phyloP scores from a whole-genome alignment of 192 early-diverging fungal genomes.

The Haplosporangium gracile region DNA sequence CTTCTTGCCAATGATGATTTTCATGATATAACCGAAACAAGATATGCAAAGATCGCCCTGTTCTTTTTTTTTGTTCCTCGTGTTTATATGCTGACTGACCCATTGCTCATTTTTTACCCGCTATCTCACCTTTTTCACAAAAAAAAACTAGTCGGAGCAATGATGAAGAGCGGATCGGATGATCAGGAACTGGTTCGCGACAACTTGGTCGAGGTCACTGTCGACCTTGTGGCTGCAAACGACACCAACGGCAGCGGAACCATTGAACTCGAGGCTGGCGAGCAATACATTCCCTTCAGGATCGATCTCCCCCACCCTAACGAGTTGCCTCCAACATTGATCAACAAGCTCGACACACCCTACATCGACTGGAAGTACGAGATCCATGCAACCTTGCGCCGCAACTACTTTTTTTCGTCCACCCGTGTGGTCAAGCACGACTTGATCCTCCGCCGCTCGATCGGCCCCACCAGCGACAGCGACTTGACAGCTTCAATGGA shows the following conservation, averaged over 20 bases:
- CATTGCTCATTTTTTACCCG: neutral
- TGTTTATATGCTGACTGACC: neutral
- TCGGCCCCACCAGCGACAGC: slow-evolving; percentile 15
- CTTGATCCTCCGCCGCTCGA: slow-evolving; percentile 44
- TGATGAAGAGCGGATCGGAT: slow-evolving; percentile 36
- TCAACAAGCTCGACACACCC: slow-evolving; percentile 54
- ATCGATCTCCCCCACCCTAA: slow-evolving; percentile 36
- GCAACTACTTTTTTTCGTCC: slow-evolving; percentile 45
- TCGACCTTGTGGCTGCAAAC: slow-evolving; percentile 47
- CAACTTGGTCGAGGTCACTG: slow-evolving; percentile 14
- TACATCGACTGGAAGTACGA: slow-evolving; percentile 56
- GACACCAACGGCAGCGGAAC: slow-evolving; percentile 42
- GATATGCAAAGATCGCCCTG: neutral
- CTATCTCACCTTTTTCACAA: neutral
- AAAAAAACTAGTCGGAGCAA: slow-evolving; percentile 33
- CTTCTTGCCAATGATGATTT: neutral
- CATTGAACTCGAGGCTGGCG: slow-evolving; percentile 27
- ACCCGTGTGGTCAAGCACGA: slow-evolving; percentile 54
- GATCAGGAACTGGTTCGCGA: slow-evolving; percentile 30
- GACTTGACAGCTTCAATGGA: slow-evolving; percentile 41
- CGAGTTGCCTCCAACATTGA: slow-evolving; percentile 41
- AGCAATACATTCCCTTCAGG: slow-evolving; percentile 52
- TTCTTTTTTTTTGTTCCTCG: neutral
- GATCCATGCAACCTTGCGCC: slow-evolving; percentile 49
- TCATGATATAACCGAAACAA: neutral